phyloP scores from a whole-genome alignment of 192 early-diverging fungal genomes.

The Jimgerdemannia flammicorona region DNA sequence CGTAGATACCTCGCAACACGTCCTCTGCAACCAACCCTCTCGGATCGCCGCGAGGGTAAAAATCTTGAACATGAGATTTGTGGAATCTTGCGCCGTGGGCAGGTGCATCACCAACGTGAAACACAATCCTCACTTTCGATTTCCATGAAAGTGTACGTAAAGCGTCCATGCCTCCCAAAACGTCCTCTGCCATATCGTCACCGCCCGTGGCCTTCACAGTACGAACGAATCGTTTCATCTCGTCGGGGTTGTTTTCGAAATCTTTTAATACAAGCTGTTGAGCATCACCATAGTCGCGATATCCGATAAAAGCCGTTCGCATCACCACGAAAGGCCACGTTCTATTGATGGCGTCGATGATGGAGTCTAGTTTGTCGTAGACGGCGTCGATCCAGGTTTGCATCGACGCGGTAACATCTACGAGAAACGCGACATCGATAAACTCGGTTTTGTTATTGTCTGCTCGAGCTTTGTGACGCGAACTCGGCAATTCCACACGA shows the following conservation, averaged over 20 bases:
- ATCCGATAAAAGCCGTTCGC: conserved; percentile 11
- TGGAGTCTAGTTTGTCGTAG: background rate
- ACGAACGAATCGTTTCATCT: background rate
- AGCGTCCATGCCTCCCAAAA: conserved; percentile 17
- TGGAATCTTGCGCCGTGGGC: conserved; percentile 13
- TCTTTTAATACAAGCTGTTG: background rate
- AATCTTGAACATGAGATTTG: background rate
- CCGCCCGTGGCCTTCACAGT: conserved; percentile 4
- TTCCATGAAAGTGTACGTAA: conserved; percentile 5
- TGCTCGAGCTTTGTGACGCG: background rate
- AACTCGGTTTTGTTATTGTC: background rate
- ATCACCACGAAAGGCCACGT: background rate
- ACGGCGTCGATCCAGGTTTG: background rate
- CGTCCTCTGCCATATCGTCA: conserved; percentile 13
- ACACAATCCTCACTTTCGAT: conserved; percentile 7
- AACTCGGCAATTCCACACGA: background rate
- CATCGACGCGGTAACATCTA: background rate
- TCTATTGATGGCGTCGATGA: background rate
- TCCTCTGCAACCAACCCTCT: conserved; percentile 13
- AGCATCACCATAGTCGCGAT: conserved; percentile 11
- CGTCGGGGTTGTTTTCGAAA: background rate
- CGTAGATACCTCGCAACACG: conserved; percentile 8
- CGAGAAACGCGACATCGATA: background rate
- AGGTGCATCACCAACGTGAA: conserved; percentile 18
- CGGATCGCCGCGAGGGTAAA: conserved; percentile 17